Evolutionary conservation across 768 basidiomycete genomes (phyloP).

Genomic region (Rhodocollybia butyracea): DNA sequence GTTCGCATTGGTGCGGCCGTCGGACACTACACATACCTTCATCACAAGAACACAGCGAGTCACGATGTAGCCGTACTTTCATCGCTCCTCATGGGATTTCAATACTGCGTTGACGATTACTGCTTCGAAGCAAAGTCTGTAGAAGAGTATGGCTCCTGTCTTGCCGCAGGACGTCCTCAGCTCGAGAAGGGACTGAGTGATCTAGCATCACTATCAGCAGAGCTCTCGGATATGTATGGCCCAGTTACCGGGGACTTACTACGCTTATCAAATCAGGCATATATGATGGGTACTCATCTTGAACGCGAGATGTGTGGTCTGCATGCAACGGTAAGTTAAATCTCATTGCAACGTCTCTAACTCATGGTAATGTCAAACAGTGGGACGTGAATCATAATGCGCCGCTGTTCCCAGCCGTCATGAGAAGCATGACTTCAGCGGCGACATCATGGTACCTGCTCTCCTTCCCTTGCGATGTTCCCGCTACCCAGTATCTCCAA

Average conservation of each 20-base stretch:
- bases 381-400: constrained; percentile 9
- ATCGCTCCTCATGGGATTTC: constrained; percentile 4
- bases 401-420: constrained; percentile 6
- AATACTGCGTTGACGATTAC: constrained; percentile 10
- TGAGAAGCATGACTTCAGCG: constrained; percentile 10
- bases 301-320: constrained; percentile 7
- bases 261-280: constrained; percentile 7
- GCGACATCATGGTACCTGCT: constrained; percentile 7
- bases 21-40: constrained; percentile 10
- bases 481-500: constrained; percentile 3
- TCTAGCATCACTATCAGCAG: background rate
- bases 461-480: constrained; percentile 2
- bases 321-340: background rate
- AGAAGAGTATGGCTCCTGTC: constrained; percentile 7
- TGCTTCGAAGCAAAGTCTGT: constrained; percentile 2
- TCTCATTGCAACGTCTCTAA: background rate
- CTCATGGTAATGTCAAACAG: background rate
- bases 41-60: background rate
- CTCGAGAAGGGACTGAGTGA: constrained; percentile 8
- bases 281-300: constrained; percentile 12
- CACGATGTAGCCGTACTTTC: constrained; percentile 3
- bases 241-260: constrained; percentile 5
- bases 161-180: background rate
- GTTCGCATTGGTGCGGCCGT: constrained; percentile 10
- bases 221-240: constrained; percentile 6